A percentile compares a stretch with the other conserved stretches of the same genome.
These are phyloP conservation scores for Polysphondylium violaceum DNA, from an alignment of 78 protist species.

Conservation along the genomic window DNA sequence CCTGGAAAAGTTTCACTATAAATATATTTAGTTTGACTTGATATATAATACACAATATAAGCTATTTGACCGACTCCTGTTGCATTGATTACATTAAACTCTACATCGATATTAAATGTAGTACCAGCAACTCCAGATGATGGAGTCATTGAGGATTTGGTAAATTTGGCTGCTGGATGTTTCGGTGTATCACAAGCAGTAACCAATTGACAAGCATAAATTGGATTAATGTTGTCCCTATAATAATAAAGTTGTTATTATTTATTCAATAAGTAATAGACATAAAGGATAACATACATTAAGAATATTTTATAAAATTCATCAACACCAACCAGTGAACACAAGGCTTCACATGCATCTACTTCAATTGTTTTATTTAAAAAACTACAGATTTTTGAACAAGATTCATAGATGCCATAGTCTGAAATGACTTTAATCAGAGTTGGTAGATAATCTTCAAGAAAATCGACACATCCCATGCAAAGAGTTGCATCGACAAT, in stretches of 20 bases:
- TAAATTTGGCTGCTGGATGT: conserved; percentile 40
- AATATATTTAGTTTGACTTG: conserved; percentile 32
- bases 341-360: conserved; percentile 14
- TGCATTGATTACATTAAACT: conserved; percentile 47
- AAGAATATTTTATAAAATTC: conserved; percentile 59
- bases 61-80: conserved; percentile 71
- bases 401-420: conserved; percentile 51
- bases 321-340: conserved; percentile 42
- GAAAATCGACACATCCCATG: conserved; percentile 27
- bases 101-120: conserved; percentile 8
- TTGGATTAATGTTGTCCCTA: conserved; percentile 58
- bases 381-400: conserved; percentile 41
- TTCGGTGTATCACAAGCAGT: conserved; percentile 15
- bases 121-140: conserved; percentile 7
- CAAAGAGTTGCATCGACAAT: not conserved
- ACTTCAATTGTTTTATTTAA: conserved; percentile 5
- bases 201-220: conserved; percentile 69
- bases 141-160: not conserved
- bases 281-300: not conserved
- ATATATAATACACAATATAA: conserved; percentile 34
- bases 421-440: conserved; percentile 31
- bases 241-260: not conserved
- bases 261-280: not conserved
- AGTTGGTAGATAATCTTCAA: conserved; percentile 27
- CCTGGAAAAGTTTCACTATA: conserved; percentile 21